Evolutionary conservation across 257 asterid genomes (phyloP), one percentile per base, ranked within the genome.

Genomic region (Penstemon barbatus): DNA sequence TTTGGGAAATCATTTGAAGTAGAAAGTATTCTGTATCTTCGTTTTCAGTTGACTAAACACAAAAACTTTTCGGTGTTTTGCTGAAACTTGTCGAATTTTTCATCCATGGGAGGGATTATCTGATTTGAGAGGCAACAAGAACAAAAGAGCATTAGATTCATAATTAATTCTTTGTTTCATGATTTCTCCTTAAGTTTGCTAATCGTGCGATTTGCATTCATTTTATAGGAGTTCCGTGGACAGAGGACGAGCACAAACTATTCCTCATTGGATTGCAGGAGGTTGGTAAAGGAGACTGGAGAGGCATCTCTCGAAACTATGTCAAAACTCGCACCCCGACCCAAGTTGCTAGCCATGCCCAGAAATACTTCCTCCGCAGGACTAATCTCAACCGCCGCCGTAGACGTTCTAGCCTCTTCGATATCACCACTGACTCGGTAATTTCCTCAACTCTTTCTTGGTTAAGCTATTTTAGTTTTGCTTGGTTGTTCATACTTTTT

Each of bases 331-430:
- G 97, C 37, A 87, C 98, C 1, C 96, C 98, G 36, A 92, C 98
- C 3, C 98, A 91, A 78, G 98, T 91, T 2, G 98, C 98, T 3
- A 91, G 98, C 73, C 98, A 91, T 77, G 96, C 96, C 67, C 98
- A 91, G 79, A 91, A 91, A 69, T 82, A 91, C 80, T 91, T 83
- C 71, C 87, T 87, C 71, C 95, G 98, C 70, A 85, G 83, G 50
- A 86, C 53, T 74, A 89, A 89, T 74, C 73, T 81, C 53, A 89
- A 82, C 60, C 92, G 95, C 50, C 87, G 97, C 10, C 95, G 98
- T 41, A 96, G 96, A 46, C 86, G 98, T 46, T 81, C 97, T 41
- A 92, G 98, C 84, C 96, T 92, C 75, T 92, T 92, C 18, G 98
- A 92, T 76, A 92, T 92, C 66, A 86, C 96, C 33, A 78, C 96